phyloP scores from a whole-genome alignment of 495 filamentous ascomycete species.

The Daldinia bambusicola region DNA sequence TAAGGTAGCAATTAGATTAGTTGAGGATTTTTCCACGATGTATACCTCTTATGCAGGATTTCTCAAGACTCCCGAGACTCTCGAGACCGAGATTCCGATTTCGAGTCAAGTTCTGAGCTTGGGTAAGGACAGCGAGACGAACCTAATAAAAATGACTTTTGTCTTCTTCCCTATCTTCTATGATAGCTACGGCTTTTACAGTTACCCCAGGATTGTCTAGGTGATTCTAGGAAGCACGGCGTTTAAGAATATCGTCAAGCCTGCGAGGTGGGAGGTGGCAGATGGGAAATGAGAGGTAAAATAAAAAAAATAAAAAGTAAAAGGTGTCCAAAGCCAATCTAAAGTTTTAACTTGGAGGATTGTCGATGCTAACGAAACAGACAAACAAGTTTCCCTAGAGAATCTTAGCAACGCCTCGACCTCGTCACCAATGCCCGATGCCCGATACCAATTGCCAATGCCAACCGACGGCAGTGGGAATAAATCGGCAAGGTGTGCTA shows the following conservation, averaged over 20 bases:
- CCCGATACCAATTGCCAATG: constrained; percentile 1
- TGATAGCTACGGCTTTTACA: neutral
- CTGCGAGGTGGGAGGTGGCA: neutral
- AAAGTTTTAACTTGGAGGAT: neutral
- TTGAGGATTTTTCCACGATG: neutral
- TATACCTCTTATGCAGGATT: no score
- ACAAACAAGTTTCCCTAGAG: neutral
- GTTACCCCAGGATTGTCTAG: neutral
- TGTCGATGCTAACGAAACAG: neutral
- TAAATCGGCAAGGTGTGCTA: constrained; percentile 12
- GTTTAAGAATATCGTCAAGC: neutral
- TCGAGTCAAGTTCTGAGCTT: neutral
- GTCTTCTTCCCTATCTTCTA: neutral
- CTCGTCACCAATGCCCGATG: neutral
- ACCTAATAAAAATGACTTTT: neutral
- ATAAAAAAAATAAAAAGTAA: neutral
- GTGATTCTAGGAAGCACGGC: neutral
- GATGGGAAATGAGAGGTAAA: neutral
- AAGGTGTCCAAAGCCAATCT: neutral
- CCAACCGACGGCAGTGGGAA: constrained; percentile 3
- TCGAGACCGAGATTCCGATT: neutral
- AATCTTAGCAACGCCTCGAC: constrained; percentile 6
- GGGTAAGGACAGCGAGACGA: neutral
- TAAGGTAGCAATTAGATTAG: constrained; percentile 8
- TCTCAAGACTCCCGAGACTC: no score